These are phyloP conservation scores for Leccinum fibrillosum DNA, from an alignment of 768 basidiomycete species.

Conservation along the genomic window DNA sequence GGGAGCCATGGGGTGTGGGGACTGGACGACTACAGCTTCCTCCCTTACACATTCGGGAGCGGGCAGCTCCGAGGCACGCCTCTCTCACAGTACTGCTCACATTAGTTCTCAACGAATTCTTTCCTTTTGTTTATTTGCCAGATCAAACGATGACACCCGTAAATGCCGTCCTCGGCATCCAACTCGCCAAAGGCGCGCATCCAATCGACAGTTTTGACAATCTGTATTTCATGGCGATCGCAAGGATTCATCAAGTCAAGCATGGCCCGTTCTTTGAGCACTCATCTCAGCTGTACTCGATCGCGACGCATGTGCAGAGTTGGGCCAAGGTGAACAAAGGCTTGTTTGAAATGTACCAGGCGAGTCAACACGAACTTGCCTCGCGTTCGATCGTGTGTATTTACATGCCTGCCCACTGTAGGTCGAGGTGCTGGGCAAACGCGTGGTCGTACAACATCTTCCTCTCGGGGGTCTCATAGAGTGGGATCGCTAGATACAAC, in stretches of 20 bases:
- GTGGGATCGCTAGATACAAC: conserved; percentile 43
- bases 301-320: conserved; percentile 82
- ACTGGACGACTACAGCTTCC: conserved; percentile 85
- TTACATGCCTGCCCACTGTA: conserved; percentile 26
- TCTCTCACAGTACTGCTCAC: not conserved
- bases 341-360: conserved; percentile 94
- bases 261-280: conserved; percentile 89
- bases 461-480: conserved; percentile 79
- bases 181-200: conserved; percentile 29
- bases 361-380: conserved; percentile 24
- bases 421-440: conserved; percentile 90
- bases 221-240: conserved; percentile 77
- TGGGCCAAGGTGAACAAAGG: conserved; percentile 92
- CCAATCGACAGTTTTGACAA: conserved; percentile 44
- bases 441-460: conserved; percentile 95
- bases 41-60: conserved; percentile 89
- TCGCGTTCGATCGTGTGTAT: not conserved
- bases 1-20: conserved; percentile 99
- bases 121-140: conserved; percentile 26
- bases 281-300: conserved; percentile 83
- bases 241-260: conserved; percentile 78
- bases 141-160: conserved; percentile 66
- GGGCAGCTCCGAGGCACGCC: conserved; percentile 75
- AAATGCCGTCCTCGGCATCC: conserved; percentile 56
- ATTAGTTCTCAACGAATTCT: conserved; percentile 2